These are phyloP conservation scores for Fraxinus angustifolia DNA, from an alignment of 305 asterid genomes.

Conservation along the genomic window DNA sequence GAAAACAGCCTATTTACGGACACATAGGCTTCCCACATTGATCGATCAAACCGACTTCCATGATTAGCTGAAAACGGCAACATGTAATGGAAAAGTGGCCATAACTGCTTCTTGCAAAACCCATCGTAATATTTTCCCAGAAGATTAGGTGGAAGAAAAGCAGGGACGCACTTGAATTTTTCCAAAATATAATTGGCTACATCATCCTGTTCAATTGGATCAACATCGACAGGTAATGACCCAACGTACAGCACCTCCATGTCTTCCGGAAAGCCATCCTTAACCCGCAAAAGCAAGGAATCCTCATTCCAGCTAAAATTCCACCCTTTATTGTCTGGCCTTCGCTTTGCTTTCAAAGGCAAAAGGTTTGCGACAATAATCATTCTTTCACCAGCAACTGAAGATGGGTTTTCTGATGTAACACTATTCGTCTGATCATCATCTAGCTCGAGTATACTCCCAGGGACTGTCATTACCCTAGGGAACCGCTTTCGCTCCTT, in stretches of 20 bases:
- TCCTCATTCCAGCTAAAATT: constrained; percentile 92
- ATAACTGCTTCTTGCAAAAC: constrained; percentile 87
- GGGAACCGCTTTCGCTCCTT: constrained; percentile 72
- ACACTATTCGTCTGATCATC: constrained; percentile 81
- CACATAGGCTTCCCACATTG: constrained; percentile 93
- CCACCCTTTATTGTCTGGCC: constrained; percentile 94
- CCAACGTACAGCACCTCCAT: constrained; percentile 89
- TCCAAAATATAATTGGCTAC: constrained; percentile 74
- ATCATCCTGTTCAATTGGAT: constrained; percentile 92
- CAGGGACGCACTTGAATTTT: constrained; percentile 72
- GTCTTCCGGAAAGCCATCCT: constrained; percentile 91
- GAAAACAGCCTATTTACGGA: constrained; percentile 86
- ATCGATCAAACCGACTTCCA: constrained; percentile 82
- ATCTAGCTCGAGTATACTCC: constrained; percentile 81
- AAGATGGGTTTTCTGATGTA: constrained; percentile 78
- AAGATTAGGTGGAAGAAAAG: constrained; percentile 74
- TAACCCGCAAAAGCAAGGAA: constrained; percentile 63
- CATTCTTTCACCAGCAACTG: constrained; percentile 76
- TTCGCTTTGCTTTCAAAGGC: constrained; percentile 80
- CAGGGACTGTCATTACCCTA: constrained; percentile 90
- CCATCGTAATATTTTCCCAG: constrained; percentile 75
- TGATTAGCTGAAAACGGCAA: constrained; percentile 77
- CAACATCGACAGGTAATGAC: constrained; percentile 78
- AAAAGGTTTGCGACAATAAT: constrained; percentile 80
- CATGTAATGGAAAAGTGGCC: constrained; percentile 98